Conservation (phyloP, 192 early-diverging fungal species). For the Coemansia sp. region DNA sequence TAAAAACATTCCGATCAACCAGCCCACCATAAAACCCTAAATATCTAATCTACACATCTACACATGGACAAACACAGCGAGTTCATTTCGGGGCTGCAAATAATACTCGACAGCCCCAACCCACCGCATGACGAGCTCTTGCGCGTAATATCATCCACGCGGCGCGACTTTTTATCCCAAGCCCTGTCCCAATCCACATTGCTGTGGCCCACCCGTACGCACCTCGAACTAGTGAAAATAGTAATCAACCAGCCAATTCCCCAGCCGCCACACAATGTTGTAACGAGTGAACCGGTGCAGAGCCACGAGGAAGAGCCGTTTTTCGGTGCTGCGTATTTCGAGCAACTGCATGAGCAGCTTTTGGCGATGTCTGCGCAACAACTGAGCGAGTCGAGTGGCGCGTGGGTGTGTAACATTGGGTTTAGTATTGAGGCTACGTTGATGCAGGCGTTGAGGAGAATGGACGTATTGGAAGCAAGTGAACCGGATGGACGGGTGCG, state of each 20-base stretch:
- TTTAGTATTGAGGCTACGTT: constrained; percentile 52
- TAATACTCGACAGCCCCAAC: constrained; percentile 45
- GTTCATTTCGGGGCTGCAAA: constrained; percentile 40
- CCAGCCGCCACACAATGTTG: constrained; percentile 21
- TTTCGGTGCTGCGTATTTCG: constrained; percentile 46
- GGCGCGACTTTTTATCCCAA: constrained; percentile 39
- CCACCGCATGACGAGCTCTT: constrained; percentile 40
- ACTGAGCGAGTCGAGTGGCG: constrained; percentile 29
- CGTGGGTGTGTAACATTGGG: constrained; percentile 48
- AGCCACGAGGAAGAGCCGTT: constrained; percentile 44
- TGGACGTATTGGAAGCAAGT: constrained; percentile 36
- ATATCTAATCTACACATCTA: not conserved
- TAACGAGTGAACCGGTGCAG: constrained; percentile 21
- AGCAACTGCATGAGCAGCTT: constrained; percentile 28
- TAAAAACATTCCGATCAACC: no score
- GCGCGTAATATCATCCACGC: constrained; percentile 38
- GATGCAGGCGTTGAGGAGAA: constrained; percentile 38
- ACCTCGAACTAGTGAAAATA: constrained; percentile 54
- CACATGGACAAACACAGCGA: constrained; percentile 44
- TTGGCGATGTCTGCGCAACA: constrained; percentile 23
- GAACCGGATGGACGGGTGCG: constrained; percentile 19
- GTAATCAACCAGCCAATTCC: constrained; percentile 28
- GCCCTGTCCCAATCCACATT: constrained; percentile 40
- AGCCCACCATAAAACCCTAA: no score
- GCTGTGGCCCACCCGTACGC: constrained; percentile 42